Conservation (phyloP, 768 basidiomycete species). For the Lentinula detonsa region DNA sequence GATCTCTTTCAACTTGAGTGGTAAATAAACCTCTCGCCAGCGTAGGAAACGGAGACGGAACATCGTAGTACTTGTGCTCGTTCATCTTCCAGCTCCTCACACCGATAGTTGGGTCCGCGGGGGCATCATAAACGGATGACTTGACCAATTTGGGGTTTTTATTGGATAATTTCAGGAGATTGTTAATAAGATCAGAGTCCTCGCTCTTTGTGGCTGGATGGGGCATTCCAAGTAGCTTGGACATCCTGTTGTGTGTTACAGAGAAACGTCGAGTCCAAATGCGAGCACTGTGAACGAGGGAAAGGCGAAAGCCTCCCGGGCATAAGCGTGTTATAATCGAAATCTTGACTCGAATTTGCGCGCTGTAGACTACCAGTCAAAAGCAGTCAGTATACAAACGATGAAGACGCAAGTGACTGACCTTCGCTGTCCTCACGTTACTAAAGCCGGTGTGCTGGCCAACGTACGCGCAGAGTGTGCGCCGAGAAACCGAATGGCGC, state of each 20-base stretch:
- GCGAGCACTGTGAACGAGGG: neutral
- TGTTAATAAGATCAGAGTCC: constrained; percentile 56
- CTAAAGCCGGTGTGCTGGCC: too few species aligned
- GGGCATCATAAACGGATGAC: constrained; percentile 48
- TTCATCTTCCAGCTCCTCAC: constrained; percentile 96
- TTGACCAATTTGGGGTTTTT: constrained; percentile 61
- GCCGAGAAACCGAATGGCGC: too few species aligned
- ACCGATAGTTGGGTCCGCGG: constrained; percentile 45
- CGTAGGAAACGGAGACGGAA: constrained; percentile 90
- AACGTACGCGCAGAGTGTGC: too few species aligned
- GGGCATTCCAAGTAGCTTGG: neutral
- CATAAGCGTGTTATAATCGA: neutral
- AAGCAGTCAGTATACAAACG: neutral
- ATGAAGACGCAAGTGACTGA: too few species aligned
- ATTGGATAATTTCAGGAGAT: constrained; percentile 46
- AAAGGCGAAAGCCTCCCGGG: neutral
- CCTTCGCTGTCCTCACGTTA: too few species aligned
- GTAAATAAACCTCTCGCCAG: constrained; percentile 92
- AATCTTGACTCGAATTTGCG: neutral
- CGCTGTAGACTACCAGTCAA: neutral
- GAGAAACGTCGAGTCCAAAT: neutral
- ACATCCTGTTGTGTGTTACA: neutral
- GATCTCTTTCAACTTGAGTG: constrained; percentile 29
- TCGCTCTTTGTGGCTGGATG: constrained; percentile 18
- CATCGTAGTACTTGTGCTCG: constrained; percentile 89